Evolutionary conservation across 352 stramenopile genomes (phyloP), one percentile per base, ranked within the genome.

Genomic region (Globisporangium iwayamae): DNA sequence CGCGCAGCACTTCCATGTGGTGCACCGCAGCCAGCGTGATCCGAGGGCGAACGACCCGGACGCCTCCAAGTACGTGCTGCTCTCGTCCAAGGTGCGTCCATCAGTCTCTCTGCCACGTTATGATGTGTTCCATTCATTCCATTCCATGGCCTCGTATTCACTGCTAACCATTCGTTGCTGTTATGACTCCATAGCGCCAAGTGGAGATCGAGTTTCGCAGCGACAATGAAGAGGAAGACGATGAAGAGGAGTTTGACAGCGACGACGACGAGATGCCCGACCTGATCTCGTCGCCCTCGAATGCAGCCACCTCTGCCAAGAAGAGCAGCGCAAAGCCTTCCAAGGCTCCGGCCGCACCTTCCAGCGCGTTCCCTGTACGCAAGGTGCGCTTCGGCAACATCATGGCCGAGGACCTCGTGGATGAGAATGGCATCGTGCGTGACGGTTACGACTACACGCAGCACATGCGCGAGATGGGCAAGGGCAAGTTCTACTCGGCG

Each of bases 391-490:
- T 94, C 60, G 82, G 81, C 48, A 68, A 71, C 47, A 58, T 91
- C 38, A 74, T 85, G 20, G 83, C 78, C 11, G 77, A 90, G 55
- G 87, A 93, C 56, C 58, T 92, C 38, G 82, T 97, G 54, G 88
- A 97, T 57, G 87, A 90, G 62, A 78, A 97, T 50, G 93, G 93
- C 16, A 79, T 98, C 63, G 76, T 85, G 30, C 86, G 96, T 65
- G 93, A 98, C 71, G 91, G 91, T 59, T 98, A 98, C 74, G 87
- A 98, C 68, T 98, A 98, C 74, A 71, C 83, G 65, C 78, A 96
- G 71, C 93, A 98, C 75, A 76, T 98, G 71, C 95, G 93, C 57
- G 91, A 94, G 68, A 96, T 96, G 74, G 90, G 90, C 45, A 75
- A 91, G 48, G 81, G 87, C 60, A 83, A 79, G 28, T 96, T 96